Percentiles rank a stretch among this genome's conserved stretches.
phyloP scores from a whole-genome alignment of 139 green algal genomes.

The Chlorokybus atmophyticus region DNA sequence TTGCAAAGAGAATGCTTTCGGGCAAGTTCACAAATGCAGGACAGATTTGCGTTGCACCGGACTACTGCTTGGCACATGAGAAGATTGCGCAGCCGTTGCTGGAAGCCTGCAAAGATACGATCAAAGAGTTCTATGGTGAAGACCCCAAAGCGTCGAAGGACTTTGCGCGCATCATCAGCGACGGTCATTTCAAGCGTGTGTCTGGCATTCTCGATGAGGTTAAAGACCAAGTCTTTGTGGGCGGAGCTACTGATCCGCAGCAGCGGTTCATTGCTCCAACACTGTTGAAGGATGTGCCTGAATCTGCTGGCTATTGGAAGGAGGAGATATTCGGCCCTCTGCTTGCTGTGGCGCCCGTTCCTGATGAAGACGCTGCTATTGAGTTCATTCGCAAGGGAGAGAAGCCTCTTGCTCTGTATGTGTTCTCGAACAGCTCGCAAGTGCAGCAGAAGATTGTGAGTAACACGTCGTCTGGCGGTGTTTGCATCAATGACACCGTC shows the following conservation, averaged over 20 bases:
- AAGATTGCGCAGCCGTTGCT: constrained; percentile 11
- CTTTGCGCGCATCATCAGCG: constrained; percentile 12
- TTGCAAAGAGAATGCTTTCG: constrained; percentile 8
- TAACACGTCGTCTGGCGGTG: constrained; percentile 23
- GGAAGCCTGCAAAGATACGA: constrained; percentile 1
- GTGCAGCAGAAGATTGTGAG: constrained; percentile 14
- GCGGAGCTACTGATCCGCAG: no score
- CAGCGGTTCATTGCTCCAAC: constrained; percentile 33
- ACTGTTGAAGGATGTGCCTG: constrained; percentile 16
- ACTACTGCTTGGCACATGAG: constrained; percentile 29
- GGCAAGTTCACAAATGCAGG: constrained; percentile 26
- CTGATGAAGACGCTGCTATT: constrained; percentile 22
- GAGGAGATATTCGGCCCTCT: constrained; percentile 43
- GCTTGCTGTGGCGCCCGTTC: constrained; percentile 22
- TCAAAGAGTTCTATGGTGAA: constrained; percentile 6
- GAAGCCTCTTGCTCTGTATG: constrained; percentile 31
- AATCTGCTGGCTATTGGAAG: constrained; percentile 21
- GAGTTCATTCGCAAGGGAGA: constrained; percentile 8
- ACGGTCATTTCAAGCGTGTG: constrained; percentile 11
- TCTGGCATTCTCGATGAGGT: neutral
- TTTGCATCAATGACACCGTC: constrained; percentile 22
- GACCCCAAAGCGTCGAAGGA: constrained; percentile 2
- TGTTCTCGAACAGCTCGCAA: constrained; percentile 13
- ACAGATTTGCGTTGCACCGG: constrained; percentile 27
- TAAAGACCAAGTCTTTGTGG: no score